These are phyloP conservation scores for Hypericum perforatum DNA, from an alignment of 345 rosid species.

Conservation along the genomic window DNA sequence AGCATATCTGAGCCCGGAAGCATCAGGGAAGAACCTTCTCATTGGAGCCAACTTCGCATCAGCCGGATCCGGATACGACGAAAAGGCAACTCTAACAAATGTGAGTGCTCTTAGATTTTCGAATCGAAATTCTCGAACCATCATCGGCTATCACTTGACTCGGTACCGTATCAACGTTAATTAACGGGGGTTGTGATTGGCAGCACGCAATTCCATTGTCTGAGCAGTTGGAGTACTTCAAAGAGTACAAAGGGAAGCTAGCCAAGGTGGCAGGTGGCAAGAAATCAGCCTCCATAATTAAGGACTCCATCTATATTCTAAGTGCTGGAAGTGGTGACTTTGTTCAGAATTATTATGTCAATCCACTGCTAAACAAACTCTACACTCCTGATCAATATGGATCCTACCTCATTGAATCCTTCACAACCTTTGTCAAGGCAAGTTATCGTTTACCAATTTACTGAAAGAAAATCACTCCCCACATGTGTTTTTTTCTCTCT, in stretches of 20 bases:
- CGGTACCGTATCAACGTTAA: neutral
- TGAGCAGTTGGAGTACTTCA: constrained; percentile 65
- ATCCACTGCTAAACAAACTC: constrained; percentile 46
- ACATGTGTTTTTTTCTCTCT: too few species aligned
- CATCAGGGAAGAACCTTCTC: constrained; percentile 82
- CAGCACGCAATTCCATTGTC: constrained; percentile 79
- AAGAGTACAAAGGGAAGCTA: constrained; percentile 67
- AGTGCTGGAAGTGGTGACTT: constrained; percentile 87
- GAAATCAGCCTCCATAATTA: constrained; percentile 47
- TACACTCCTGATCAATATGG: constrained; percentile 68
- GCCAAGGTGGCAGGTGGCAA: constrained; percentile 48
- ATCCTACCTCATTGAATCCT: constrained; percentile 38
- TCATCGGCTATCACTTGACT: neutral
- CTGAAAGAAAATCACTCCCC: too few species aligned
- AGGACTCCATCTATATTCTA: constrained; percentile 47
- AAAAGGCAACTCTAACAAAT: constrained; percentile 47
- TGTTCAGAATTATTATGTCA: constrained; percentile 75
- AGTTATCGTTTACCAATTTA: neutral
- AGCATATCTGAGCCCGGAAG: constrained; percentile 79
- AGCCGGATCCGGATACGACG: constrained; percentile 89
- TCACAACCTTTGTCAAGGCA: constrained; percentile 60
- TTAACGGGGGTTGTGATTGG: constrained; percentile 3
- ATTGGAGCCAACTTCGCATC: constrained; percentile 93
- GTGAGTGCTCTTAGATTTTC: constrained; percentile 19
- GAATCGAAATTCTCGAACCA: neutral